Base-by-base conservation (phyloP, 257 asterid species). In the Solanum acaule region DNA sequence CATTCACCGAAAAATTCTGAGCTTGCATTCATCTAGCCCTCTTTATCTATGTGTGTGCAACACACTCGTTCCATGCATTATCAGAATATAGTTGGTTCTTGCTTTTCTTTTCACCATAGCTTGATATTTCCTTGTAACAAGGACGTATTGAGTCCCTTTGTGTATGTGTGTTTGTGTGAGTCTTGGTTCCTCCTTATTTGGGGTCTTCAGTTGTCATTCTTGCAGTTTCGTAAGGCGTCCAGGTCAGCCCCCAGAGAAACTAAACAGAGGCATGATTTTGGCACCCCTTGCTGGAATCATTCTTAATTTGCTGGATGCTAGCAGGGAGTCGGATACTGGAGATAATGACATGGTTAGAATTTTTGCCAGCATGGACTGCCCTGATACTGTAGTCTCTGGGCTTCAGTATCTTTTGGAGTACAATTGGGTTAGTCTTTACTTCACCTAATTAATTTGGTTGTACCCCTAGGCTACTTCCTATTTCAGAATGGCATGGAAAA, bases 281-380 rank as follows among this genome's bases (percentile, higher is more conserved):
- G 98, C 98, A 75, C 99, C 99, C 20, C 95, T 96, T 25, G 97
- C 98, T 37, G 98, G 98, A 87, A 96, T 96, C 87, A 93, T 96
- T 85, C 91, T 93, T 42, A 96, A 96, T 92, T 90, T 96, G 87
- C 81, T 96, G 91, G 98, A 95, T 90, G 95, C 94, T 31, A 85
- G 90, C 75, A 89, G 88, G 89, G 94, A 88, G 72, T 85, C 85
- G 18, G 90, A 82, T 4, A 35, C 31, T 1, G 91, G 87, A 83
- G 93, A 89, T 90, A 94, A 94, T 90, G 98, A 96, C 83, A 91
- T 95, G 68, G 94, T 95, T 83, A 90, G 92, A 75, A 85, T 93
- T 84, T 95, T 96, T 91, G 98, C 95, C 33, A 94, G 95, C 93
- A 96, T 96, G 98, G 98, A 95, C 86, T 96, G 98, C 86, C 93